Evolutionary conservation across 2,329 filamentous ascomycete species (phyloP).

Genomic region (Fusarium sp.): DNA sequence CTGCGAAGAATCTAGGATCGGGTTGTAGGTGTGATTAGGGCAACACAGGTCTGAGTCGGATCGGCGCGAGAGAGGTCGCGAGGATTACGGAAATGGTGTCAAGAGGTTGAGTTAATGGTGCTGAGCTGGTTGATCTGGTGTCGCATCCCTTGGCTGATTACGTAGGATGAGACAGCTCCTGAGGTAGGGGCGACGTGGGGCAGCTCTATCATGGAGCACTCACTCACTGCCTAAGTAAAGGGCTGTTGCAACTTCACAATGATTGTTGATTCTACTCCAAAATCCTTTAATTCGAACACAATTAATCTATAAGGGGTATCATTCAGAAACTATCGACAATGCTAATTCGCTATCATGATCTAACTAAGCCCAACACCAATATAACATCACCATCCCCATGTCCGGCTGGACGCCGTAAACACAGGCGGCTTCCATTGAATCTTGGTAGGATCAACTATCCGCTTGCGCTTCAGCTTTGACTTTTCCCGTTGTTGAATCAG

Average conservation of each 20-base stretch:
- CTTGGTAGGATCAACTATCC: slow-evolving; percentile 79
- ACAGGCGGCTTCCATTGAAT: slow-evolving; percentile 97
- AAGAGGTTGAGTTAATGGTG: not conserved
- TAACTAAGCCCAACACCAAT: not conserved
- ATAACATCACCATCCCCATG: slow-evolving; percentile 86
- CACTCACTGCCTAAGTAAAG: not conserved
- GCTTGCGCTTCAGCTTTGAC: slow-evolving; percentile 81
- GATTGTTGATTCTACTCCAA: not conserved
- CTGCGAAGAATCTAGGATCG: not conserved
- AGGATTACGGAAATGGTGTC: not conserved
- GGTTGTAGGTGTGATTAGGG: not conserved
- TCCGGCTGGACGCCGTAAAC: slow-evolving; percentile 88
- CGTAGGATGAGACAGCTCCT: slow-evolving; percentile 20
- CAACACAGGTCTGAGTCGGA: not conserved
- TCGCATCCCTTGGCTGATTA: slow-evolving; percentile 35
- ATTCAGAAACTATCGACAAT: slow-evolving; percentile 26
- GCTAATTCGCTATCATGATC: slow-evolving; percentile 3
- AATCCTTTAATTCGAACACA: not conserved
- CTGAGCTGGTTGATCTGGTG: slow-evolving; percentile 8
- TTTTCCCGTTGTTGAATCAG: slow-evolving; percentile 84
- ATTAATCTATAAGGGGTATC: slow-evolving; percentile 29
- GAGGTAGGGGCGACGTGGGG: slow-evolving; percentile 21
- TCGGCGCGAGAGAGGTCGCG: not conserved
- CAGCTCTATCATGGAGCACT: slow-evolving; percentile 1
- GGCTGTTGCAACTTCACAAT: not conserved